phyloP scores from a whole-genome alignment of 169 alveolate genomes.

The Babesia sp. region DNA sequence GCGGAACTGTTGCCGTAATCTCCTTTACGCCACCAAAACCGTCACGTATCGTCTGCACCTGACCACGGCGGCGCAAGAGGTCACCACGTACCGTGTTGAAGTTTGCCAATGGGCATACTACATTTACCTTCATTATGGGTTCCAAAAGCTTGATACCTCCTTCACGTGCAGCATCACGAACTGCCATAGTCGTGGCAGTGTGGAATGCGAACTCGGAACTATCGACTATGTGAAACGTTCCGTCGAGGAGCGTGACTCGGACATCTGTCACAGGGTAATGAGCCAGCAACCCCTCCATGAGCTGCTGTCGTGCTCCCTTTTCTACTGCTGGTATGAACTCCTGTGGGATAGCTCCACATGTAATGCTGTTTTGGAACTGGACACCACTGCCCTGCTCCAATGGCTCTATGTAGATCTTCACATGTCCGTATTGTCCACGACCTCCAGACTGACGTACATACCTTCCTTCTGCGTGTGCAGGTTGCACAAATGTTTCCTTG shows the following conservation, averaged over 20 bases:
- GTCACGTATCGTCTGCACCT: constrained; percentile 54
- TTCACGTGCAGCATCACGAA: constrained; percentile 81
- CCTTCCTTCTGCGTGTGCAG: constrained; percentile 77
- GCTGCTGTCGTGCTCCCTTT: constrained; percentile 78
- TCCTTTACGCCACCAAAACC: constrained; percentile 66
- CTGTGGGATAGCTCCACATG: constrained; percentile 85
- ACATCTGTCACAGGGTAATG: constrained; percentile 83
- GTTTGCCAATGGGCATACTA: constrained; percentile 78
- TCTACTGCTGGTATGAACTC: constrained; percentile 82
- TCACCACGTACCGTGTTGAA: constrained; percentile 79
- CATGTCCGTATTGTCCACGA: constrained; percentile 87
- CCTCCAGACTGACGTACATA: constrained; percentile 84
- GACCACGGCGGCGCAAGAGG: constrained; percentile 72
- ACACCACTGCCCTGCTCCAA: constrained; percentile 79
- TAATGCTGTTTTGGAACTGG: constrained; percentile 75
- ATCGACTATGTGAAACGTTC: constrained; percentile 86
- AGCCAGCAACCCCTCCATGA: constrained; percentile 77
- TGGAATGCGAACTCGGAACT: constrained; percentile 86
- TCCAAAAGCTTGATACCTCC: constrained; percentile 82
- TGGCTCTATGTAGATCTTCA: constrained; percentile 80
- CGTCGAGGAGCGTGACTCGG: constrained; percentile 80
- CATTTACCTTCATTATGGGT: constrained; percentile 87
- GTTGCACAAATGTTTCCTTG: constrained; percentile 79
- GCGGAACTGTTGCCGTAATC: constrained; percentile 75
- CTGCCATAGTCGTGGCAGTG: constrained; percentile 82